Base-by-base conservation (phyloP, 2,329 filamentous ascomycete species). In the Ascochyta viciae-villosae region DNA sequence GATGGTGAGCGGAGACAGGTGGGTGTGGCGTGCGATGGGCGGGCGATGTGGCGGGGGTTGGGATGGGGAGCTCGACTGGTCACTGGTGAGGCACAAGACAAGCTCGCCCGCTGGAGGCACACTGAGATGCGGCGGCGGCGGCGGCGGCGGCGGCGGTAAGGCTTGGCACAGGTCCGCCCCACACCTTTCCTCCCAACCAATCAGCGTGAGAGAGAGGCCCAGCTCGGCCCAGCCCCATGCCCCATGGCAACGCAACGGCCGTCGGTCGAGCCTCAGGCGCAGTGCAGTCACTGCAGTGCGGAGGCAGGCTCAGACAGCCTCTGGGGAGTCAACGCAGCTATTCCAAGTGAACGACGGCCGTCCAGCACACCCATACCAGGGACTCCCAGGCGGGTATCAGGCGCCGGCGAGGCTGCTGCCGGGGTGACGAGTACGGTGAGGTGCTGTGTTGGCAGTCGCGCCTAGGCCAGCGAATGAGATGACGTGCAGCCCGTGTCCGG, bases 361-460 rank as follows among this genome's bases (percentile, higher is more conserved):
- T n/a, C 44, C 37, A 23, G 42, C 26, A 38, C 24, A 12, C 41
- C 19, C 19, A 19, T 19, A 10, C 42, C 53, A 16, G 16, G 39
- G 34, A n/a, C 22, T 15, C 1, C 6, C 1, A 15, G 19, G 6
- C 35, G 10, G 5, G 9, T n/a, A 1, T 10, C 24, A 43, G 33
- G 23, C 47, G 42, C 41, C n/a, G 41, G 46, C 26, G 29, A 19
- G 19, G 34, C 43, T 52, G 72, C 72, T 74, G 72, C 69, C 62
- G 54, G 60, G 70, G 67, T 58, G 68, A 73, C 61, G 26, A 41
- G 29, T 43, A n/a, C 38, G 42, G 53, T 47, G 47, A 43, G 50
- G 63, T 39, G 64, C 58, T 63, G 68, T 54, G 66, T 62, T 68
- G 65, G 67, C 59, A 69, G 64, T 54, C 65, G 62, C 61, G 58